phyloP scores from a whole-genome alignment of 805 yeast species.

The Saccharomycopsis malanga region DNA sequence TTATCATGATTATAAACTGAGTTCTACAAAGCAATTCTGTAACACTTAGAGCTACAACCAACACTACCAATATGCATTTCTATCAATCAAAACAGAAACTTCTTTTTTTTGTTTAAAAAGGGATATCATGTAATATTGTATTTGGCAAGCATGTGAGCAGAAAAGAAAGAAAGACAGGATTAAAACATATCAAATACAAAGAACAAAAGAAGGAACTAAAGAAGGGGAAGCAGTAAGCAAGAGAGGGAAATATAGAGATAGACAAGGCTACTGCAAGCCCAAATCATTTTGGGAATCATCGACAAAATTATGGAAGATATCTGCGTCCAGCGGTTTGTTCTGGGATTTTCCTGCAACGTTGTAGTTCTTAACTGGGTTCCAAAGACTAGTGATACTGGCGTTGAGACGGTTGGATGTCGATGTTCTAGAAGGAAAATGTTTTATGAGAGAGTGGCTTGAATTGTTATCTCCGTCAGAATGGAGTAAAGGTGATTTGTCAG shows the following conservation, averaged over 20 bases:
- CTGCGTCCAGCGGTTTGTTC: background rate
- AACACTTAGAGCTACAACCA: too few relatives aligned
- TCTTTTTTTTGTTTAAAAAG: too few relatives aligned
- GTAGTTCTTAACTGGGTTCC: conserved; percentile 9
- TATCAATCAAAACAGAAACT: too few relatives aligned
- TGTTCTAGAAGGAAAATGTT: conserved; percentile 1
- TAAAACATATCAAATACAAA: background rate
- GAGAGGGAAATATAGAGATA: background rate
- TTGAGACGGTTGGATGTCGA: conserved; percentile 7
- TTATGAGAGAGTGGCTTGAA: conserved; percentile 1
- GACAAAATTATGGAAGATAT: background rate
- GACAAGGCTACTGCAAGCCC: conserved; percentile 4
- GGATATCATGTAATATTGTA: too few relatives aligned
- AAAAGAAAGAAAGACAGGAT: background rate
- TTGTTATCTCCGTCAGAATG: background rate
- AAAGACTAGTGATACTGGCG: conserved; percentile 11
- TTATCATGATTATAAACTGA: too few relatives aligned
- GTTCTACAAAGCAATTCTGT: too few relatives aligned
- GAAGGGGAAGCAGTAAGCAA: background rate
- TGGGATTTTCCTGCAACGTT: background rate
- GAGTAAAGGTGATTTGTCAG: conserved; percentile 6
- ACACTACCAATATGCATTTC: too few relatives aligned
- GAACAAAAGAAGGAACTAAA: background rate
- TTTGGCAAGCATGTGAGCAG: too few relatives aligned
- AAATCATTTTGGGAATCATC: conserved; percentile 14